Conservation (phyloP, 257 asterid genomes). For the Prunella vulgaris region DNA sequence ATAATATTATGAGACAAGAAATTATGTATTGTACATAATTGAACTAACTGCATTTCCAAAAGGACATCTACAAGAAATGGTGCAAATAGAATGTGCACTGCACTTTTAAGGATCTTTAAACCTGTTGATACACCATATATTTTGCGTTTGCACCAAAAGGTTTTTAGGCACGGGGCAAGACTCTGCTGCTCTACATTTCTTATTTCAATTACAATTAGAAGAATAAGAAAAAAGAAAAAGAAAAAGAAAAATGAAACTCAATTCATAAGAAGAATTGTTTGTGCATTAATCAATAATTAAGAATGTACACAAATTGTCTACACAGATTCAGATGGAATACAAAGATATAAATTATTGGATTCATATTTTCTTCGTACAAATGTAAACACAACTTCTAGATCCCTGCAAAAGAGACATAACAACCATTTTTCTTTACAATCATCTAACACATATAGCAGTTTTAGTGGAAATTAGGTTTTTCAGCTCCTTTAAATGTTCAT, state of each 20-base stretch:
- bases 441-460: constrained; percentile 40
- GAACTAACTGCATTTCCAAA: background rate
- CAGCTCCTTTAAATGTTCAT: constrained; percentile 84
- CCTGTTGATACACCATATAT: background rate
- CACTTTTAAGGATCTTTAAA: constrained; percentile 9
- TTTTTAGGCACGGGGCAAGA: constrained; percentile 10
- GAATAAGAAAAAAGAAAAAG: constrained; percentile 11
- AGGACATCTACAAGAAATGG: constrained; percentile 1
- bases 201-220: background rate
- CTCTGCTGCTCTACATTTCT: background rate
- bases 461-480: constrained; percentile 60
- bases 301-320: constrained; percentile 30
- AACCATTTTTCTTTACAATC: constrained; percentile 22
- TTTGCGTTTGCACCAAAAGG: constrained; percentile 7
- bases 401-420: constrained; percentile 19
- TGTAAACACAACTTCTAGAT: constrained; percentile 18
- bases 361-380: constrained; percentile 42
- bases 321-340: constrained; percentile 23
- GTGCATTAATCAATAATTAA: constrained; percentile 25
- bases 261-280: constrained; percentile 25
- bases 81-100: background rate
- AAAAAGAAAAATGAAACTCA: constrained; percentile 6
- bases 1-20: background rate
- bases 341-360: constrained; percentile 31
- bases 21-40: background rate